A percentile compares a stretch with the other conserved stretches of the same genome.
These are phyloP conservation scores for Yarrowia sp. DNA, from an alignment of 805 yeast species.

Conservation along the genomic window DNA sequence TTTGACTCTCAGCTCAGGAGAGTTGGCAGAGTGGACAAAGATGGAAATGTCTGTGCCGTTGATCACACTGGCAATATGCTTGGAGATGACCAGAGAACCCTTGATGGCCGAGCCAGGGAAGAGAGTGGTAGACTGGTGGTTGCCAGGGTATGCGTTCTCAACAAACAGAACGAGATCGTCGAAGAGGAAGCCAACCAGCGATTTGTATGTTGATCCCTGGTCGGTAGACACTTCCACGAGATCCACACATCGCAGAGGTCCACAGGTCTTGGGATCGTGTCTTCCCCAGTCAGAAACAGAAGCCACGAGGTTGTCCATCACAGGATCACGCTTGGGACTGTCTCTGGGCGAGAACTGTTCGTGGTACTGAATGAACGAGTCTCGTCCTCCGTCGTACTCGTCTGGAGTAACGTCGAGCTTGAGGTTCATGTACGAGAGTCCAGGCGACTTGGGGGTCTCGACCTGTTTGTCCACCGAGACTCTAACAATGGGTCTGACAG, in stretches of 20 bases:
- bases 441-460: neutral
- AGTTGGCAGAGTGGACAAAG: conserved; percentile 11
- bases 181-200: conserved; percentile 23
- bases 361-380: conserved; percentile 17
- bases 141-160: conserved; percentile 21
- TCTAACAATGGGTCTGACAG: conserved; percentile 1
- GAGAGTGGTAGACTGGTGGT: conserved; percentile 4
- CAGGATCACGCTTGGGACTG: neutral
- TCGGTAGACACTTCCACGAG: conserved; percentile 21
- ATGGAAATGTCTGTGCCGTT: conserved; percentile 13
- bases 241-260: conserved; percentile 9
- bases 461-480: neutral
- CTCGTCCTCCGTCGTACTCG: conserved; percentile 25
- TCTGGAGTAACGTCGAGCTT: conserved; percentile 10
- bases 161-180: conserved; percentile 27
- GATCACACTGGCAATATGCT: conserved; percentile 3
- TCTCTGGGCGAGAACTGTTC: conserved; percentile 7
- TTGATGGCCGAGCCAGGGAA: conserved; percentile 28
- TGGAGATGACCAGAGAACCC: conserved; percentile 27
- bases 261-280: conserved; percentile 14
- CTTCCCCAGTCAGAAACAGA: conserved; percentile 19
- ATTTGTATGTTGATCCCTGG: conserved; percentile 6
- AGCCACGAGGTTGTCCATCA: conserved; percentile 1
- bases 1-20: conserved; percentile 9
- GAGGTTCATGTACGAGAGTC: conserved; percentile 10